Base-by-base conservation (phyloP, 2,329 filamentous ascomycete species). In the Zalaria sp. region DNA sequence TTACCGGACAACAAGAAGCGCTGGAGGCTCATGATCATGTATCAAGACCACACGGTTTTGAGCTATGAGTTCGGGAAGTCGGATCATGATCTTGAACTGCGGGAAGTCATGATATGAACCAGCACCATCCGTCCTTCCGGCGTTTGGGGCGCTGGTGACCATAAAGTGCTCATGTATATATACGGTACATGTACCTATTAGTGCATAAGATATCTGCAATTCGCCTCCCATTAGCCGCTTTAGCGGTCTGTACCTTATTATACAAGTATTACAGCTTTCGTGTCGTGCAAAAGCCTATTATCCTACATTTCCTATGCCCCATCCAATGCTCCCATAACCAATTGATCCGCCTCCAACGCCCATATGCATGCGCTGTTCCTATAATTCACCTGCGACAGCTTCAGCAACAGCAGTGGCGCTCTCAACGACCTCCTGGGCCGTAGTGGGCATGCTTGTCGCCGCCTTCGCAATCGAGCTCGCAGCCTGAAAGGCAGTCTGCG, bases 21-120 rank as follows among this genome's bases (percentile, higher is more conserved):
- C 43, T 87, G 79, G 69, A 65, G 81, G 44, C 49, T 89, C 43
- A 72, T 89, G 56, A 60, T 88, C 58, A 77, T 83, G 56, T 88
- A 81, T 55, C 70, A 71, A 44, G 77, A 86, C 57, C 77, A 83
- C 51, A 72, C 73, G 2, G 71, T 88, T 27, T 54, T 85, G 48
- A 79, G 72, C 44, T 88, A 86, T 61, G 78, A 84, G 57, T 58
- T 86, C n/a, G 51, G 52, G 25, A 61, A 55, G 41, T 41, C 40
- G 27, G 47, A 43, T 18, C 40, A 39, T 27, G 45, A 49, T 35
- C 43, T 46, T 25, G 50, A 34, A 9, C 43, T 50, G n/a, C 46
- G 43, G 36, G 43, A 37, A 28, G 43, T 53, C 25, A 32, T 35
- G 26, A 38, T 35, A 4, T 40, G 38, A 32, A 11, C 9, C 9